phyloP scores from a whole-genome alignment of 2,329 filamentous ascomycete species.

The Alternaria alternata region DNA sequence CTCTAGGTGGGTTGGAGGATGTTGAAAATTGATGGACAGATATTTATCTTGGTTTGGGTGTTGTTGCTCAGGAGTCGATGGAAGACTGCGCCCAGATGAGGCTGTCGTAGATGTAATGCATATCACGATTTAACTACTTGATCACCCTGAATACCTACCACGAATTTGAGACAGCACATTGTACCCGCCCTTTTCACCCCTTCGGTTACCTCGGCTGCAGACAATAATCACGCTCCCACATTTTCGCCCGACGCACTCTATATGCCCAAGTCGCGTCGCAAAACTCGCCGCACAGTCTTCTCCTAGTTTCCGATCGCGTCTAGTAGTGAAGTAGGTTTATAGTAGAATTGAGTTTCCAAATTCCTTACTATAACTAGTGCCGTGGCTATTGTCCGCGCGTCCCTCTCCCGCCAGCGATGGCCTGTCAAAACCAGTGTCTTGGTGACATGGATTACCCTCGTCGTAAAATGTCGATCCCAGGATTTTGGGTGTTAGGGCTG shows the following conservation, averaged over 20 bases:
- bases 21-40: neutral
- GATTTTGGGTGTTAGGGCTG: neutral
- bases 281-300: neutral
- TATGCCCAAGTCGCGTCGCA: neutral
- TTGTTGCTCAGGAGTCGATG: neutral
- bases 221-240: neutral
- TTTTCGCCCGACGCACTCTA: neutral
- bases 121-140: neutral
- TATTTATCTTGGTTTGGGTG: neutral
- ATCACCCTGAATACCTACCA: neutral
- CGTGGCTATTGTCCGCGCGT: neutral
- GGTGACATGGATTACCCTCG: neutral
- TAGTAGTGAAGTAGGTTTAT: neutral
- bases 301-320: neutral
- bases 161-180: neutral
- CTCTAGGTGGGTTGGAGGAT: conserved; percentile 14
- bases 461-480: neutral
- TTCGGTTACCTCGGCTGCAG: neutral
- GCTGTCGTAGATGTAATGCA: neutral
- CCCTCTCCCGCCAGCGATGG: conserved; percentile 2
- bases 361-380: neutral
- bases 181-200: neutral
- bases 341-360: neutral
- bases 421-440: conserved; percentile 1
- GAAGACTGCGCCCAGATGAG: neutral